These are phyloP conservation scores for Udeniomyces megalosporus DNA, from an alignment of 768 basidiomycete species.

Conservation along the genomic window DNA sequence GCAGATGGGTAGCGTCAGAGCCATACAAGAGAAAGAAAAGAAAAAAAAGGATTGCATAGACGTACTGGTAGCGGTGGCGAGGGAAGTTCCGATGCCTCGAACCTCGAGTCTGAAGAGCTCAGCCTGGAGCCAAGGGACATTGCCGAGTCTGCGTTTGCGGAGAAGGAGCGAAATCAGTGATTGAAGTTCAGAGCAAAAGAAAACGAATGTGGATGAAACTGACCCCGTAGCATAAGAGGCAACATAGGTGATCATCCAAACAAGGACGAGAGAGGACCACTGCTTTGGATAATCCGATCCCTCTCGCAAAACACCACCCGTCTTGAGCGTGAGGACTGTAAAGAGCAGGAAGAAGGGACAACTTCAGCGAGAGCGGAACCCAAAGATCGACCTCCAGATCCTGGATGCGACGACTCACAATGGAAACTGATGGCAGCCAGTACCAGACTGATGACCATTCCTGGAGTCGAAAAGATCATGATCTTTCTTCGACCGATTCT, in stretches of 20 bases:
- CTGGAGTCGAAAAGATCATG: constrained; percentile 53
- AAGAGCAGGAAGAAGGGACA: constrained; percentile 18
- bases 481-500: constrained; percentile 52
- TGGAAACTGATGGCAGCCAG: constrained; percentile 51
- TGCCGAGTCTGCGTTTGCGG: constrained; percentile 40
- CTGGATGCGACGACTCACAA: constrained; percentile 34
- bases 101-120: constrained; percentile 68
- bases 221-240: constrained; percentile 50
- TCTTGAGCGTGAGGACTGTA: constrained; percentile 45
- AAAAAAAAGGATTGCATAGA: background rate
- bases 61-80: constrained; percentile 48
- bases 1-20: background rate
- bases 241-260: constrained; percentile 70
- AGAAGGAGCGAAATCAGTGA: constrained; percentile 15
- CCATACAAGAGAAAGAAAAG: background rate
- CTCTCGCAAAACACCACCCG: constrained; percentile 44
- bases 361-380: background rate
- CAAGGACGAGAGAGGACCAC: constrained; percentile 54
- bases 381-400: background rate
- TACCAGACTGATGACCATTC: constrained; percentile 51
- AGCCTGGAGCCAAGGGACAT: constrained; percentile 76
- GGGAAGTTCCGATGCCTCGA: constrained; percentile 58
- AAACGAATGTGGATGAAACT: background rate
- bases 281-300: constrained; percentile 43
- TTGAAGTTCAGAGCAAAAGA: background rate